phyloP scores from a whole-genome alignment of 805 yeast species.

The Lipomyces chichibuensis region DNA sequence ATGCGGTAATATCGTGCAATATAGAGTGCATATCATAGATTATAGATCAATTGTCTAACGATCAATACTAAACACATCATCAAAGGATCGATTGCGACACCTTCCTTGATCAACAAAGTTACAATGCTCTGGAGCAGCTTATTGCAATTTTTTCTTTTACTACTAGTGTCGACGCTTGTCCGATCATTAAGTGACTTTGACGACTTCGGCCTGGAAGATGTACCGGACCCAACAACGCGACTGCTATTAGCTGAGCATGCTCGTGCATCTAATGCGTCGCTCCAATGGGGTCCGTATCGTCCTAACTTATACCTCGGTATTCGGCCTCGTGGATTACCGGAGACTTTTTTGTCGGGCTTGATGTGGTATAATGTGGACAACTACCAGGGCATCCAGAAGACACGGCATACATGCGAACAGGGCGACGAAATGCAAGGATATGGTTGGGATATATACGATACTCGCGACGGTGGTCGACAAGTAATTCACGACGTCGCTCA shows the following conservation, averaged over 20 bases:
- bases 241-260: slow-evolving; percentile 40
- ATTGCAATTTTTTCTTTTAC: background rate
- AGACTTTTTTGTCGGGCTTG: slow-evolving; percentile 73
- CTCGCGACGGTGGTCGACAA: slow-evolving; percentile 84
- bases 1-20: background rate
- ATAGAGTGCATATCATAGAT: background rate
- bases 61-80: background rate
- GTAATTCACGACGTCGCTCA: slow-evolving; percentile 67
- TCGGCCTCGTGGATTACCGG: slow-evolving; percentile 72
- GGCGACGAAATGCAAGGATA: slow-evolving; percentile 69
- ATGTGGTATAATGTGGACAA: slow-evolving; percentile 82
- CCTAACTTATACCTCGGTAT: slow-evolving; percentile 85
- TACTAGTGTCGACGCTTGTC: background rate
- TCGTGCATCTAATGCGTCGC: slow-evolving; percentile 52
- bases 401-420: slow-evolving; percentile 76
- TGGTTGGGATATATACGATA: slow-evolving; percentile 88
- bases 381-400: slow-evolving; percentile 53
- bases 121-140: background rate
- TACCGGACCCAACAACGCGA: background rate
- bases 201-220: background rate
- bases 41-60: background rate
- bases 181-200: background rate
- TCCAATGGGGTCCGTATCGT: slow-evolving; percentile 92
- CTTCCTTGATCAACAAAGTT: background rate
- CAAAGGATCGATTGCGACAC: background rate